Percentiles rank a stretch among this genome's conserved stretches.
phyloP scores from a whole-genome alignment of 257 asterid genomes.

The Solanum acaule region DNA sequence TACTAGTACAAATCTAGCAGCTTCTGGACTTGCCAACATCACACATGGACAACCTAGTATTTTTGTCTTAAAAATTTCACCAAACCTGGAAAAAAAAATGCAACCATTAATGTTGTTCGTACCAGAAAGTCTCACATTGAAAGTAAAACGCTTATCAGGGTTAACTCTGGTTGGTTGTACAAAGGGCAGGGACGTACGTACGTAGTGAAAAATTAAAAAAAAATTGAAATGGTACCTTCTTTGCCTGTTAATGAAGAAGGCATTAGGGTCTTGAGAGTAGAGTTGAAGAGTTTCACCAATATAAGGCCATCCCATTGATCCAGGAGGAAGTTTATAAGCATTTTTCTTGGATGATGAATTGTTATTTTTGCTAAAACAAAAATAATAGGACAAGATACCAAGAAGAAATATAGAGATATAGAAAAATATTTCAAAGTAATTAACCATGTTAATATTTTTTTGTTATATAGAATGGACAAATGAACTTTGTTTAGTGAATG shows the following conservation, averaged over 20 bases:
- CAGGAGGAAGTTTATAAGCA: conserved; percentile 57
- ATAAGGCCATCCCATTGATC: conserved; percentile 88
- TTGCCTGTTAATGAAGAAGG: conserved; percentile 43
- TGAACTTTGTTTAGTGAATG: not conserved
- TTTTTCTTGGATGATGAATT: not conserved
- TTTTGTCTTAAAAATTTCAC: conserved; percentile 77
- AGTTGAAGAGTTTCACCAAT: conserved; percentile 80
- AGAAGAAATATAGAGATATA: conserved; percentile 15
- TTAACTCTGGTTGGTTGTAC: not conserved
- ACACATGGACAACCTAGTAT: conserved; percentile 77
- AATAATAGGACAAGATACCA: conserved; percentile 1
- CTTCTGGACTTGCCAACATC: conserved; percentile 86
- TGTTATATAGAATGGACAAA: not conserved
- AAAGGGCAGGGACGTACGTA: not conserved
- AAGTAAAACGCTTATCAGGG: not conserved
- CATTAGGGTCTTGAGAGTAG: conserved; percentile 66
- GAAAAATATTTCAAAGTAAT: conserved; percentile 5
- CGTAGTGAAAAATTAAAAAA: not conserved
- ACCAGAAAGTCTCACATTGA: not conserved
- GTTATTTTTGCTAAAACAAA: conserved; percentile 7
- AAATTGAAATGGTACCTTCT: conserved; percentile 30
- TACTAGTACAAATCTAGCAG: conserved; percentile 71
- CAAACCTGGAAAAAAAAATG: conserved; percentile 35
- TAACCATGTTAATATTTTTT: conserved; percentile 7
- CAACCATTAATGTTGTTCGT: not conserved